Evolutionary conservation across 2,329 filamentous ascomycete species (phyloP), one percentile per base, ranked within the genome.

Genomic region (Neonectria coccinea): DNA sequence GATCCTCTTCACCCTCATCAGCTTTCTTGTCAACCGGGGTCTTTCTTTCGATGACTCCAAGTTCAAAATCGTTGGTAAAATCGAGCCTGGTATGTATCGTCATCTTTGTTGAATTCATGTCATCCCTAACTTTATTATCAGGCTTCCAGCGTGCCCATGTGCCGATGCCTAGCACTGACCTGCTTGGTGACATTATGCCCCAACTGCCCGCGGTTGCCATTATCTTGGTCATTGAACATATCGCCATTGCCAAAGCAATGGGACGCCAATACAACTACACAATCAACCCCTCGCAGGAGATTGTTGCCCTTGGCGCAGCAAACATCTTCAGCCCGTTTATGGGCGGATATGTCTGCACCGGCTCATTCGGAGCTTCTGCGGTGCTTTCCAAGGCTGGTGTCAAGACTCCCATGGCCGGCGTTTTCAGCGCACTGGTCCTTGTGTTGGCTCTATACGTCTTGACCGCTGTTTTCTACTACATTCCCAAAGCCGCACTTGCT

Each of bases 301-400:
- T 94, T 39, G 89, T 94, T 29, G 91, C 91, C 12, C 91, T 94
- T 66, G 92, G 92, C 39, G 87, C 93, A 3, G 88, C 88, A 33
- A 95, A 95, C 70, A 78, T 94, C 4, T 83, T 94, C 3, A 91
- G 90, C 7, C 91, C 91, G 2, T 93, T 94, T 78, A 79, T 94
- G 2, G 91, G 91, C 5, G 81, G 79, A 3, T 83, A 82, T 52
- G 76, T 80, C 9, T 81, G 80, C 66, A 82, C 80, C 0, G 80
- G 80, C 2, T 85, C 84, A 0, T 86, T 86, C 71, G 82, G 82
- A 12, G 88, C 92, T 16, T 95, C 92, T 1, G 92, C 92, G 42
- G 93, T 96, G 75, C 92, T 95, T 73, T 92, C 92, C 4, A 95
- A 95, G 78, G 91, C 92, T 56, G 92, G 92, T 68, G 92, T 94